Base-by-base conservation (phyloP, 108 stramenopile genomes). In the Pseudonitzschia multiseries region DNA sequence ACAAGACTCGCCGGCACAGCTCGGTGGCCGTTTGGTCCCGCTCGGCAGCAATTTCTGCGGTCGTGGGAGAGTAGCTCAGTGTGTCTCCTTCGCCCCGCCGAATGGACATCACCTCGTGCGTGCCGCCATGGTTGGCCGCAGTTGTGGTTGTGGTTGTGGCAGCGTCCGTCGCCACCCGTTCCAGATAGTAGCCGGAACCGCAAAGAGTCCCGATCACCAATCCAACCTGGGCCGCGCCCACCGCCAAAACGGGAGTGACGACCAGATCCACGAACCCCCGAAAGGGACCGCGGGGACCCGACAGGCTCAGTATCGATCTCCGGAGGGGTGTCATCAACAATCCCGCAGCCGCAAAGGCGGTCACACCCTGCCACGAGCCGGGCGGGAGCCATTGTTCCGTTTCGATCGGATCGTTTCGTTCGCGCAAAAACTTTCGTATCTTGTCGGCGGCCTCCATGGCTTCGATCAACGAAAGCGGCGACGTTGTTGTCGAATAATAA, bases 231-330 rank as follows among this genome's bases (percentile, higher is more conserved):
- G 71, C 65, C 8, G 77, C 71, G 17, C 28, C 59, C 46, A 78
- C 32, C n/a, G 71, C 59, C 65, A 64, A 44, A 5, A 42, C 65
- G 17, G 71, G 70, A 18, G 70, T 78, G 24, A 72, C 31, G 46
- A 68, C 36, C 57, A 78, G 42, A 78, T 78, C 77, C 22, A 78
- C 71, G 66, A 78, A 72, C 29, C 67, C 57, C n/a, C 48, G 71
- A 51, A 78, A 78, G 29, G 62, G 41, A 29, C 61, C 33, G 24
- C 48, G 33, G 18, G 59, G 59, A 2, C 71, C 71, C 24, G 71
- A 21, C 18, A 26, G 22, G 10, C 24, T 22, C 46, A 78, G 66
- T 18, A 78, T 8, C 10, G 53, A 21, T 59, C 77, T 29, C 32
- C 77, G 77, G 1, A 70, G 50, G 21, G 77, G 77, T 36, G 71